Evolutionary conservation across 139 green algal genomes (phyloP).

Genomic region (Gonium pectorale): DNA sequence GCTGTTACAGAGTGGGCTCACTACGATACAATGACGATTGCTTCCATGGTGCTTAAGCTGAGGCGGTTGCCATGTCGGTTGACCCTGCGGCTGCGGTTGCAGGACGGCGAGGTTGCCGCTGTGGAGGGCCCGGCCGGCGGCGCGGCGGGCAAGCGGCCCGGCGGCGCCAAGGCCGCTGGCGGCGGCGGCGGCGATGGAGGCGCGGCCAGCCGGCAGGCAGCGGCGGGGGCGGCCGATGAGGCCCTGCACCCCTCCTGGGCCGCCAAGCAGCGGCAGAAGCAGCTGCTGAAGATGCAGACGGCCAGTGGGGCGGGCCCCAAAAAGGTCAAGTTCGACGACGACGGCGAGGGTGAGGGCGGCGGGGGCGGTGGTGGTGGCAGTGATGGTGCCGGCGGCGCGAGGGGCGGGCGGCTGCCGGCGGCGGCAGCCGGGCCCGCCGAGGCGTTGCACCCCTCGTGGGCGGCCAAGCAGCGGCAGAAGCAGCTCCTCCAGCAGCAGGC

Average conservation of each 20-base stretch:
- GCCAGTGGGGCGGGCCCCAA: constrained; percentile 6
- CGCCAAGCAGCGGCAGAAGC: constrained; percentile 64
- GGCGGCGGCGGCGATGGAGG: neutral
- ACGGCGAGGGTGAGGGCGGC: neutral
- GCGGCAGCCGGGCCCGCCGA: neutral
- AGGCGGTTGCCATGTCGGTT: too few species aligned
- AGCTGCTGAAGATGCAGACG: neutral
- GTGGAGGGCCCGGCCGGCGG: too few species aligned
- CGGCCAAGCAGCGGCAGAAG: neutral
- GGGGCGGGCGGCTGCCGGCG: neutral
- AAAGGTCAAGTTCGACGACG: constrained; percentile 50
- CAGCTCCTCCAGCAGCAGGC: neutral
- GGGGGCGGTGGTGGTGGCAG: neutral
- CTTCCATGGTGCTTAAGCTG: too few species aligned
- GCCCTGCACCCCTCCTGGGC: constrained; percentile 73
- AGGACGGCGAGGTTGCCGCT: too few species aligned
- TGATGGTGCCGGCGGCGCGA: neutral
- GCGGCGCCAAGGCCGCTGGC: neutral
- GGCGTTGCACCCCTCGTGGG: too few species aligned
- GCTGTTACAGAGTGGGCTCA: too few species aligned
- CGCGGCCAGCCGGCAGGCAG: neutral
- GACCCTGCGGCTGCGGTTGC: too few species aligned
- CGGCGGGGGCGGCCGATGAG: constrained; percentile 1
- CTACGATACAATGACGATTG: too few species aligned
- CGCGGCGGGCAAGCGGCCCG: too few species aligned